Base-by-base conservation (phyloP, 169 alveolate species). In the Babesia bigemina region DNA sequence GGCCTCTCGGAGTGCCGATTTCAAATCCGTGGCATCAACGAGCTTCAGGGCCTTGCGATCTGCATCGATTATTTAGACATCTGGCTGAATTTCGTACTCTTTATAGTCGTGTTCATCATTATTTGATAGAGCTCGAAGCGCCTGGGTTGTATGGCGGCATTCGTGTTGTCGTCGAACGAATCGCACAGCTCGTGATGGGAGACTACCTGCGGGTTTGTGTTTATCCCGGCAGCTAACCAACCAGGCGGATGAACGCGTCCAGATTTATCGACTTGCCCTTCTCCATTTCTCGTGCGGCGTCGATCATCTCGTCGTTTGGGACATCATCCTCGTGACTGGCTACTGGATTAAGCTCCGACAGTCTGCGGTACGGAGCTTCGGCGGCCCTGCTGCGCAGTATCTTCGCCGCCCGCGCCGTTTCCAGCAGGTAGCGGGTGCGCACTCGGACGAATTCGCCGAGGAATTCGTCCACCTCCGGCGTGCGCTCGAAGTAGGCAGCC, bases 221-320 rank as follows among this genome's bases (percentile, higher is more conserved):
- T 16, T 9, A 16, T 4, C 16, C 21, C 26, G 8, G 1, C 6
- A 7, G 36, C 13, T 22, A 12, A 56, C 59, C 6, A 39, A 78
- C 87, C 81, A 78, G 75, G 19, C 74, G 42, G 8, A 78, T 78
- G 60, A 78, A 78, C 26, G 87, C 87, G 50, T 78, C 87, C 49
- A 78, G 81, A 66, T 78, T 81, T 28, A 78, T 55, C 47, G 66
- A 63, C 48, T 17, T 56, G 21, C 75, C 87, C 57, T 21, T 11
- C 39, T 53, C 19, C 87, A 78, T 78, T 60, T 70, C 81, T 36
- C 29, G 24, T 0, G 87, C 87, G 11, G 53, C 87, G 42, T 24
- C 58, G 21, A 70, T 16, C 47, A 78, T 44, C 47, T 70, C 69
- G 59, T 78, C 87, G 13, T 58, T 52, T 7, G 45, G 52, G 22